Evolutionary conservation across 495 filamentous ascomycete genomes (phyloP), one percentile per base, ranked within the genome.

Genomic region (Daldinia caldariorum): DNA sequence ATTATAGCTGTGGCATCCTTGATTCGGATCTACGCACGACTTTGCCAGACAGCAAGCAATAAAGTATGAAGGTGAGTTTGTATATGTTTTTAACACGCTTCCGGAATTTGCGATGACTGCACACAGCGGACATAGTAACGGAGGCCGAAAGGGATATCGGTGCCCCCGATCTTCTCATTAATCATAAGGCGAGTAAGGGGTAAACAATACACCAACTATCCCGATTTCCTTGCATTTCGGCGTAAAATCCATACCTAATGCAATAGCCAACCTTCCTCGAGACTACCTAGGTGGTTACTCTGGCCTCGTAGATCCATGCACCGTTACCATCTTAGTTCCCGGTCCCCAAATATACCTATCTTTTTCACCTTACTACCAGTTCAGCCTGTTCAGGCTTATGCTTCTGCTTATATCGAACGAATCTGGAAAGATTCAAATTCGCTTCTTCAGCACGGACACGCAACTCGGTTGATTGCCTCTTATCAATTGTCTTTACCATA

Each of bases 331-430:
- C 32, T 35, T 54, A 22, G 26, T 13, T 32, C 6, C 6, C 14
- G 10, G 9, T 1, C 16, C 29, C 32, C 16, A 9, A 18, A 12
- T 49, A 49, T 67, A 43, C 6, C 32, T 39, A 5, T 2, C 2
- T 1, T 45, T 22, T 57, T 51, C 14, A 10, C 14, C 20, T 43
- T n/a, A 7, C 41, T 39, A 39, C 32, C 6, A 31, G 20, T 39
- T 26, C 41, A 8, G 18, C 16, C 22, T 35, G 20, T 49, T 72
- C 26, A 73, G 73, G 68, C 35, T 55, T 63, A 67, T 83, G 80
- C 57, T 83, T 87, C 72, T 82, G 83, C 79, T 89, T 90, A 67
- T 90, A 90, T 57, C 78, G 69, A 55, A 89, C 82, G 71, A 89
- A 90, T 68, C 87, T 78, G 18, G 66, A 73, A 61, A 90, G 78